Percentiles rank a stretch among this genome's conserved stretches.
Evolutionary conservation across 768 basidiomycete species (phyloP).

Genomic region (Asterophora lycoperdoides): DNA sequence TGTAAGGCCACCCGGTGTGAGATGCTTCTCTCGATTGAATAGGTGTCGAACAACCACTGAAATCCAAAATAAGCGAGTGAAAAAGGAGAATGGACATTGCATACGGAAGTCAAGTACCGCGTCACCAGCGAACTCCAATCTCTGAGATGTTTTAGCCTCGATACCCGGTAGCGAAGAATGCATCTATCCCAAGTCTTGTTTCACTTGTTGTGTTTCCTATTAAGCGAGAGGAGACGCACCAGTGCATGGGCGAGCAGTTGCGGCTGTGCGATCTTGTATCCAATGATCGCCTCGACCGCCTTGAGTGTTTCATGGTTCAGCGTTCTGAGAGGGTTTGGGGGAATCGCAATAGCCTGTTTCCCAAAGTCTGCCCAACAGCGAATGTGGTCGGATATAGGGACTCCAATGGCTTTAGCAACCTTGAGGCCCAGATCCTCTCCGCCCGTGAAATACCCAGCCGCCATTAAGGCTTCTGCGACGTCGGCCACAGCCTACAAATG

Average conservation of each 20-base stretch:
- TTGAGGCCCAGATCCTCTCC: constrained; percentile 65
- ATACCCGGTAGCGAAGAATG: constrained; percentile 58
- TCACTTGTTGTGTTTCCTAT: constrained; percentile 13
- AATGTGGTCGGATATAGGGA: constrained; percentile 58
- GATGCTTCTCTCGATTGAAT: constrained; percentile 54
- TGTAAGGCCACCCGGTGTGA: constrained; percentile 75
- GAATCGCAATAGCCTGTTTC: constrained; percentile 40
- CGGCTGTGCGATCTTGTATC: constrained; percentile 56
- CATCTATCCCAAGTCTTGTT: constrained; percentile 39
- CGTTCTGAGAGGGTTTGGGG: constrained; percentile 39
- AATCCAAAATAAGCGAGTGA: constrained; percentile 8
- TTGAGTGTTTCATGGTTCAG: constrained; percentile 46
- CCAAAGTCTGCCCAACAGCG: constrained; percentile 73
- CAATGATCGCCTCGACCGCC: constrained; percentile 60
- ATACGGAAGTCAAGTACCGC: constrained; percentile 79
- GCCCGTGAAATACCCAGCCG: constrained; percentile 73
- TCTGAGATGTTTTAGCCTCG: constrained; percentile 60
- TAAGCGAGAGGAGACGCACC: constrained; percentile 37
- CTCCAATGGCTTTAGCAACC: constrained; percentile 57
- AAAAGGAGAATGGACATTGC: constrained; percentile 22
- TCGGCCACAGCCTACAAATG: constrained; percentile 67
- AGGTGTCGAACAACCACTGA: constrained; percentile 74
- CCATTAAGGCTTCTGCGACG: constrained; percentile 80
- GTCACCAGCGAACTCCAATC: constrained; percentile 84
- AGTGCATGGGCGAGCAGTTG: constrained; percentile 69